Evolutionary conservation across 805 yeast species (phyloP).

Genomic region (Cephaloascus albidus): DNA sequence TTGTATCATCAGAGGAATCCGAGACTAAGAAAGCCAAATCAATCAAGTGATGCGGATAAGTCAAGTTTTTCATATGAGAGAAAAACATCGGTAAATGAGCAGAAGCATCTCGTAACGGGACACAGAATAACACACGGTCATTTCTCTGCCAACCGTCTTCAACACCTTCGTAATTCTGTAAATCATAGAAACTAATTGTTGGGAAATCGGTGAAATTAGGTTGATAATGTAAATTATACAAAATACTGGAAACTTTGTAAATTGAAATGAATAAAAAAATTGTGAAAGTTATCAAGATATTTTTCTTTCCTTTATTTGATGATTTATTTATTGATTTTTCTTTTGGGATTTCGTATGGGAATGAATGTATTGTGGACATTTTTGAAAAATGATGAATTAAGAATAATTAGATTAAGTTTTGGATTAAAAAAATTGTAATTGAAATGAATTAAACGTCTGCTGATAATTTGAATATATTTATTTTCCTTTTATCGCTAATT

Average conservation of each 20-base stretch:
- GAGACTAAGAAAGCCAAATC: conserved; percentile 40
- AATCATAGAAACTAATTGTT: conserved; percentile 19
- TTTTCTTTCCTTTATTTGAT: not conserved
- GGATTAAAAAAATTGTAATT: too few species aligned
- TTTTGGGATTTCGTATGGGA: not conserved
- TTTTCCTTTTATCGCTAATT: too few species aligned
- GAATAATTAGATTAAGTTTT: too few species aligned
- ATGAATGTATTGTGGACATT: not conserved
- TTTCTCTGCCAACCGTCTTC: conserved; percentile 44
- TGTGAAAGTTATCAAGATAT: not conserved
- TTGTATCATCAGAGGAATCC: conserved; percentile 34
- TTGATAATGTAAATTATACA: not conserved
- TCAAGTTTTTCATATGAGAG: conserved; percentile 44
- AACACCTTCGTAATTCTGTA: conserved; percentile 30
- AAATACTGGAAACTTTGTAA: not conserved
- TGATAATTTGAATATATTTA: too few species aligned
- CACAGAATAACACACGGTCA: conserved; percentile 45
- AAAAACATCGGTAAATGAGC: conserved; percentile 55
- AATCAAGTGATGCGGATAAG: conserved; percentile 47
- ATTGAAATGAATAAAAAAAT: not conserved
- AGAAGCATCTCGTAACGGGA: conserved; percentile 52
- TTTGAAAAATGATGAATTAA: too few species aligned
- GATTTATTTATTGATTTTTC: not conserved
- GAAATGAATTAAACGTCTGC: too few species aligned
- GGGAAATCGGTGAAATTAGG: not conserved